These are phyloP conservation scores for Phytophthora lateralis DNA, from an alignment of 352 stramenopile species.

Conservation along the genomic window DNA sequence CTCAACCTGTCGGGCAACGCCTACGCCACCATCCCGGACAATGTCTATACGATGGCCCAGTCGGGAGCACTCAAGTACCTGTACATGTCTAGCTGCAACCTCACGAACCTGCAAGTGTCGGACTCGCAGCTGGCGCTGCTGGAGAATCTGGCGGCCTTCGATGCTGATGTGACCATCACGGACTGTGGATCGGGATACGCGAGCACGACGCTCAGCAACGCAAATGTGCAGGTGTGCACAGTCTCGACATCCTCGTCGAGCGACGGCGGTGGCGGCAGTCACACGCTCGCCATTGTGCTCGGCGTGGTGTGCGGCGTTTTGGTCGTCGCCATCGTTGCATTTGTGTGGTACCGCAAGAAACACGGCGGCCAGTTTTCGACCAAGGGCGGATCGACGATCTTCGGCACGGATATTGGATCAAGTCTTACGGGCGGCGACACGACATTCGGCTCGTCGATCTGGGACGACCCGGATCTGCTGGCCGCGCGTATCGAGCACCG, in stretches of 20 bases:
- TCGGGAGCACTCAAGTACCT: conserved; percentile 48
- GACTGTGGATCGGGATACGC: conserved; percentile 37
- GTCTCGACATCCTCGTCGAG: conserved; percentile 23
- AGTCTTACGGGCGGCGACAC: conserved; percentile 43
- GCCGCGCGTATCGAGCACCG: conserved; percentile 61
- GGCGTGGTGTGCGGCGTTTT: conserved; percentile 46
- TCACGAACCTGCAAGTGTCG: conserved; percentile 62
- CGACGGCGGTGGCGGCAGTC: conserved; percentile 27
- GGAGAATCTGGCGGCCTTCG: conserved; percentile 47
- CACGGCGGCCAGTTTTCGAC: conserved; percentile 31
- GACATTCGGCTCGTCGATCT: conserved; percentile 61
- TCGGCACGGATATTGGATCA: conserved; percentile 40
- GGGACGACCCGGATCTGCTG: conserved; percentile 67
- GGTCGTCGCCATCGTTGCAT: conserved; percentile 47
- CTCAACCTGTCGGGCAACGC: conserved; percentile 58
- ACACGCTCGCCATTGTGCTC: conserved; percentile 49
- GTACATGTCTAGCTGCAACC: conserved; percentile 53
- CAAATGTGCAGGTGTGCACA: conserved; percentile 35
- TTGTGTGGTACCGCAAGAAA: conserved; percentile 53
- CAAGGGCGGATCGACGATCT: conserved; percentile 35
- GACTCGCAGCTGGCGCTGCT: conserved; percentile 43
- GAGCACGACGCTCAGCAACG: conserved; percentile 25
- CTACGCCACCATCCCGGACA: conserved; percentile 49
- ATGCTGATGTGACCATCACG: conserved; percentile 51
- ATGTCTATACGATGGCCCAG: conserved; percentile 49